Conservation (phyloP, 164 flowering plant species). For the Saururus chinensis region DNA sequence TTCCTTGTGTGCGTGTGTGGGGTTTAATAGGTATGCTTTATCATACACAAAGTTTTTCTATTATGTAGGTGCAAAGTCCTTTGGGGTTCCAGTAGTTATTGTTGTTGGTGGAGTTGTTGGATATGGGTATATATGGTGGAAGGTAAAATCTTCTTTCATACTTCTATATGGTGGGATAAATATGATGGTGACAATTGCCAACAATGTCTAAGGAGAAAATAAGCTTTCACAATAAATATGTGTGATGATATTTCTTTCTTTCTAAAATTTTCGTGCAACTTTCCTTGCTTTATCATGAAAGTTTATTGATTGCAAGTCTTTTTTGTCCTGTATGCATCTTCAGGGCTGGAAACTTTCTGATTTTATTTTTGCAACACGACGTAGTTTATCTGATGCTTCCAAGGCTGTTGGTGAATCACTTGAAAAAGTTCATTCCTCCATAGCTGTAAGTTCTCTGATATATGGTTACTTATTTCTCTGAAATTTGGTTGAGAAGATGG, state of each 20-base stretch:
- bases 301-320: slow-evolving; percentile 1
- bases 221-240: no score
- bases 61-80: slow-evolving; percentile 47
- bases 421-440: slow-evolving; percentile 61
- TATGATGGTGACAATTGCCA: background rate
- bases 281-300: background rate
- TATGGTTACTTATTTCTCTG: no score
- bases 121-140: slow-evolving; percentile 90
- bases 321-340: slow-evolving; percentile 4
- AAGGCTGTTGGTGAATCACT: slow-evolving; percentile 52
- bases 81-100: slow-evolving; percentile 31
- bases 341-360: slow-evolving; percentile 98
- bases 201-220: no score
- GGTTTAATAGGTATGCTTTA: background rate
- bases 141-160: slow-evolving; percentile 45
- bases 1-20: background rate
- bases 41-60: background rate
- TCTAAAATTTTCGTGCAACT: no score
- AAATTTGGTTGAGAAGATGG: background rate
- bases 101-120: slow-evolving; percentile 53
- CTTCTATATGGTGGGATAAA: background rate
- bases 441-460: slow-evolving; percentile 38
- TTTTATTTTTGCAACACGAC: slow-evolving; percentile 85
- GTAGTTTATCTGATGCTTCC: slow-evolving; percentile 72
- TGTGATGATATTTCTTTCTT: no score